Base-by-base conservation (phyloP, 2,329 filamentous ascomycete species). In the Cercospora beticola region DNA sequence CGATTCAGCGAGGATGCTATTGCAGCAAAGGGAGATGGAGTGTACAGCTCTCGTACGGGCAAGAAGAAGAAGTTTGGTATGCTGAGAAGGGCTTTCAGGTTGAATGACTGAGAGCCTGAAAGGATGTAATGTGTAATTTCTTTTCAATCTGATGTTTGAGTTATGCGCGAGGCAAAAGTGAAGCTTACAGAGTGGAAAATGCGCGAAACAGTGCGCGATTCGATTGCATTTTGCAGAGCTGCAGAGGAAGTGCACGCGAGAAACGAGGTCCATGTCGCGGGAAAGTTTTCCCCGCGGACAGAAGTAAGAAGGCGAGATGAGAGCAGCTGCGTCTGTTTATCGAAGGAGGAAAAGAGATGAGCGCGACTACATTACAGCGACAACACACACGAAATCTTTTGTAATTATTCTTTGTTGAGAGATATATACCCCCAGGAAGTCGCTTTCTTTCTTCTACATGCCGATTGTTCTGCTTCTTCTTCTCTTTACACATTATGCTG, bases 61-160 rank as follows among this genome's bases (percentile, higher is more conserved):
- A 84, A 82, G 78, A 86, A 86, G 81, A 92, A 92, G 84, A 91
- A 89, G 79, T 92, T 92, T 78, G 84, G 85, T 52, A 81, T 83
- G 65, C 79, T 92, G 76, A 87, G 90, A 77, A 87, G 84, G 77
- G 89, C 90, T 78, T 90, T 92, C 79, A 82, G 84, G 60, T 77
- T 88, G 61, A 80, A 86, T 75, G 85, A 87, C 74, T 88, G 56
- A 59, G 1, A 56, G 5, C 5, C 6, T 26, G 14, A 7, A 14
- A 36, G 31, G 56, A 59, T 33, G 10, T 59, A 59, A 59, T 59
- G 56, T 59, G 28, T 59, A 59, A 59, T 59, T 36, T 59, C 30
- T 30, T 12, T 58, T 33, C 28, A 10, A 36, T 59, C 31, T 59
- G n/a, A 18, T 16, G n/a, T 36, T 59, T 5, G 3, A 59, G 18